A percentile compares a stretch with the other conserved stretches of the same genome.
Conservation (phyloP, 2,329 filamentous ascomycete genomes). For the Neophaeococcomyces aloes region DNA sequence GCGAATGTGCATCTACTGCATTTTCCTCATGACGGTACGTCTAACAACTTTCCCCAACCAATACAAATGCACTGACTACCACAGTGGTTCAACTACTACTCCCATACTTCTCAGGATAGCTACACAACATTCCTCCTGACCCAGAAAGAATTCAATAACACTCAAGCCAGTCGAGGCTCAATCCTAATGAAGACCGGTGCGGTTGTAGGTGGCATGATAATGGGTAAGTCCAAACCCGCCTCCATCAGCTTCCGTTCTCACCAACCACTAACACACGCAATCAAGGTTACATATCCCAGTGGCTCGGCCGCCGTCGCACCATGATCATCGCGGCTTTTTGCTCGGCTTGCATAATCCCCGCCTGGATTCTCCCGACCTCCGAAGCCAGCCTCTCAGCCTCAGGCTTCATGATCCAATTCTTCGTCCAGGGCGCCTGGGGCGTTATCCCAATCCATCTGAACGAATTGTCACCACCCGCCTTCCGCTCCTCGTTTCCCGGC, state of each 20-base stretch:
- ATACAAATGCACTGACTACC: no score
- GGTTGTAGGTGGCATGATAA: slow-evolving; percentile 60
- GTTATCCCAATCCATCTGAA: slow-evolving; percentile 65
- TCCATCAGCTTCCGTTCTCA: no score
- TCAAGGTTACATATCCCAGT: slow-evolving; percentile 61
- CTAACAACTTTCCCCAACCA: no score
- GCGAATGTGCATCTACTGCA: slow-evolving; percentile 67
- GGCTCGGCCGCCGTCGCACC: slow-evolving; percentile 54
- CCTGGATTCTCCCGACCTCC: slow-evolving; percentile 54
- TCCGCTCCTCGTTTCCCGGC: slow-evolving; percentile 65
- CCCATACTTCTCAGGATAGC: slow-evolving; percentile 68
- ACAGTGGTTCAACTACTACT: slow-evolving; percentile 58
- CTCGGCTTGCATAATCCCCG: slow-evolving; percentile 56
- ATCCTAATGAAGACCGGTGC: slow-evolving; percentile 73
- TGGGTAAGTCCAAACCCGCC: slow-evolving; percentile 25
- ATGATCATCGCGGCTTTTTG: slow-evolving; percentile 54
- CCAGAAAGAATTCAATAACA: slow-evolving; percentile 58
- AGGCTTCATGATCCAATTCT: slow-evolving; percentile 47
- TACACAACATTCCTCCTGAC: slow-evolving; percentile 72
- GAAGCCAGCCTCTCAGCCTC: slow-evolving; percentile 24
- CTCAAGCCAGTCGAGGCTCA: slow-evolving; percentile 58
- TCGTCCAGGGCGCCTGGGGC: slow-evolving; percentile 60
- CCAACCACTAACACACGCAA: no score
- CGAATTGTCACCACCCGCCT: slow-evolving; percentile 61
- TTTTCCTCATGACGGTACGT: slow-evolving; percentile 59